These are phyloP conservation scores for Vanilla planifolia DNA, from an alignment of 106 monocot genomes.

Conservation along the genomic window DNA sequence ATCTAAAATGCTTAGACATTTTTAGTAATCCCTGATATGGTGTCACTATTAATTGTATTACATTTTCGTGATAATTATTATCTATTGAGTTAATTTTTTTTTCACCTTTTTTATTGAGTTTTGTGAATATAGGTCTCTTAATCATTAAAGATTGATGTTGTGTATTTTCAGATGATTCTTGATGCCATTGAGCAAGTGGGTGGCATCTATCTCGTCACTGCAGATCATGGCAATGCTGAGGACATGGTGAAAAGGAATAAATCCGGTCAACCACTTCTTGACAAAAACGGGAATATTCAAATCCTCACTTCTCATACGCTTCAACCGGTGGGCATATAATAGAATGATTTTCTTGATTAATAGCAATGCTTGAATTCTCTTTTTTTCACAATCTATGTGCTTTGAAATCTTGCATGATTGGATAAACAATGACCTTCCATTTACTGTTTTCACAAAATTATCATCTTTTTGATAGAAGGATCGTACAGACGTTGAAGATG, in stretches of 20 bases:
- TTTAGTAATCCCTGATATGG: too few species aligned
- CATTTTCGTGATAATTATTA: too few species aligned
- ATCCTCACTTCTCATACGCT: constrained; percentile 75
- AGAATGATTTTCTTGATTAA: neutral
- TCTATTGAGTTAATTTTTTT: too few species aligned
- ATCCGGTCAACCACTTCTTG: constrained; percentile 38
- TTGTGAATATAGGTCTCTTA: too few species aligned
- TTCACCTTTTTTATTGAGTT: too few species aligned
- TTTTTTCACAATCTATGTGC: neutral
- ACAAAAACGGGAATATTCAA: constrained; percentile 50
- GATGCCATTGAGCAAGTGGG: constrained; percentile 64
- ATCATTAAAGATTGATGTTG: neutral
- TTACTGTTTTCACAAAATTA: too few species aligned
- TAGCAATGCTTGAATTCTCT: neutral
- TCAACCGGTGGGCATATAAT: constrained; percentile 43
- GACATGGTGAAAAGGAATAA: constrained; percentile 76
- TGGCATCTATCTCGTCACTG: constrained; percentile 65
- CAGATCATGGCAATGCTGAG: constrained; percentile 81
- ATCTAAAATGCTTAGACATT: too few species aligned
- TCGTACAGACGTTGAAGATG: too few species aligned
- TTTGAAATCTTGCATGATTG: too few species aligned
- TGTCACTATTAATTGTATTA: too few species aligned
- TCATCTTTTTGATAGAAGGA: too few species aligned
- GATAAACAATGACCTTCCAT: too few species aligned
- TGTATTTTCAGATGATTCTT: constrained; percentile 41